phyloP scores from a whole-genome alignment of 257 asterid genomes.

The Ligustrum vulgare region DNA sequence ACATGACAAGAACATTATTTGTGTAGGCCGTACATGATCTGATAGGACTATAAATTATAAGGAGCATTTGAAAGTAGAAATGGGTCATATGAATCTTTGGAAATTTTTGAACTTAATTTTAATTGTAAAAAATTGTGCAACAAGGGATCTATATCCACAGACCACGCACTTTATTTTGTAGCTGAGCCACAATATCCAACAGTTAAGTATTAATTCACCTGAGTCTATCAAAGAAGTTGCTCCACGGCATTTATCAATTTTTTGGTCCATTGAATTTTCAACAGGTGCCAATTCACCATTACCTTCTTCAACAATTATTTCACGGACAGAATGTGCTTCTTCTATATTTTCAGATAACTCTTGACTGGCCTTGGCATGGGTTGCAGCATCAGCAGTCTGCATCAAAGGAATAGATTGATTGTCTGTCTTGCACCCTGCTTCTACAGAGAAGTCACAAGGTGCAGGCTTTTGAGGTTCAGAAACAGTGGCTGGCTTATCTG shows the following conservation, averaged over 20 bases:
- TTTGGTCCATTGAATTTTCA: conserved; percentile 35
- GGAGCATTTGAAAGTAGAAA: conserved; percentile 18
- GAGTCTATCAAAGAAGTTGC: conserved; percentile 28
- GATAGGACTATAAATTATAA: not conserved
- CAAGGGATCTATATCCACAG: conserved; percentile 9
- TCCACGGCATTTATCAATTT: conserved; percentile 21
- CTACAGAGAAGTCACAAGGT: too few species aligned
- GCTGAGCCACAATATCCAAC: conserved; percentile 16
- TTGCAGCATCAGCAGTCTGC: conserved; percentile 35
- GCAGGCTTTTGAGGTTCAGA: conserved; percentile 26
- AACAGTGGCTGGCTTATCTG: conserved; percentile 28
- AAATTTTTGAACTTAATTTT: too few species aligned
- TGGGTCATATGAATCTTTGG: not conserved
- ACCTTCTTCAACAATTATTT: conserved; percentile 30
- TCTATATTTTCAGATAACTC: conserved; percentile 31
- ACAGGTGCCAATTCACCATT: conserved; percentile 37
- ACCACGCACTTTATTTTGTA: conserved; percentile 1
- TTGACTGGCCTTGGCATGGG: conserved; percentile 28
- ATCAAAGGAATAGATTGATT: conserved; percentile 31
- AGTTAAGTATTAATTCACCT: conserved; percentile 29
- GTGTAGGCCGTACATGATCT: conserved; percentile 8
- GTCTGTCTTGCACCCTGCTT: conserved; percentile 20
- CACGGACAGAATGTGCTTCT: conserved; percentile 24
- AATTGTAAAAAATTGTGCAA: not conserved
- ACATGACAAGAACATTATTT: not conserved